A percentile compares a stretch with the other conserved stretches of the same genome.
phyloP scores from a whole-genome alignment of 768 basidiomycete genomes.

The Lentinula detonsa region DNA sequence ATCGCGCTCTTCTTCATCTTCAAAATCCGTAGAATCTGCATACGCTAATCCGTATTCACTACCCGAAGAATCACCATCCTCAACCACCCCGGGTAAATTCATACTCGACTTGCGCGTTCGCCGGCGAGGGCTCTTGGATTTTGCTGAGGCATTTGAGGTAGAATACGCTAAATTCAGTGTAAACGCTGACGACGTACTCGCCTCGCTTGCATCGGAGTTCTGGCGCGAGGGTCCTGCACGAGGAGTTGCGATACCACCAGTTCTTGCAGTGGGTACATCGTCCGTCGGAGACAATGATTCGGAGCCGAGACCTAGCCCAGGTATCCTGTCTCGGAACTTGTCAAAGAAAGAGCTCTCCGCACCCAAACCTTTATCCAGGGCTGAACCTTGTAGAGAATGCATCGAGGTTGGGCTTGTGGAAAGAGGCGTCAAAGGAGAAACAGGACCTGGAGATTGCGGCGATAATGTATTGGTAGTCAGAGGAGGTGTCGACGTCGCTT shows the following conservation, averaged over 20 bases:
- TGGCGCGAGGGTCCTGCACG: constrained; percentile 6
- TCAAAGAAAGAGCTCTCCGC: constrained; percentile 41
- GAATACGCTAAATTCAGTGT: background rate
- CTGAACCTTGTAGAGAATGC: background rate
- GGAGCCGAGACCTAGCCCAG: constrained; percentile 6
- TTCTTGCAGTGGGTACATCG: background rate
- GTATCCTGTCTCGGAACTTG: constrained; percentile 36
- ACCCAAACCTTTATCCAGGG: constrained; percentile 6
- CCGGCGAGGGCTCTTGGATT: background rate
- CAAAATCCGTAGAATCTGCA: constrained; percentile 41
- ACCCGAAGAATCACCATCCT: constrained; percentile 1
- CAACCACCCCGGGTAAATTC: background rate
- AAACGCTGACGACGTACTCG: constrained; percentile 11
- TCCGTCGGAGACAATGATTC: background rate
- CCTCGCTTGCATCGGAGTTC: constrained; percentile 7
- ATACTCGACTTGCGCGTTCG: background rate
- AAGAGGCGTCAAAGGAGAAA: constrained; percentile 33
- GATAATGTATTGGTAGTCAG: constrained; percentile 14
- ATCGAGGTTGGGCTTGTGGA: constrained; percentile 14
- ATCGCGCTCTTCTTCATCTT: constrained; percentile 25
- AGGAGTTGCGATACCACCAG: background rate
- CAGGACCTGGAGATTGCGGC: constrained; percentile 35
- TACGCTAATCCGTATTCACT: constrained; percentile 41
- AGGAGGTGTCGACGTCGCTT: constrained; percentile 30
- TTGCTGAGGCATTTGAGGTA: background rate